These are phyloP conservation scores for Suhomyces ambrosiae DNA, from an alignment of 1,139 yeast genomes.

Conservation along the genomic window DNA sequence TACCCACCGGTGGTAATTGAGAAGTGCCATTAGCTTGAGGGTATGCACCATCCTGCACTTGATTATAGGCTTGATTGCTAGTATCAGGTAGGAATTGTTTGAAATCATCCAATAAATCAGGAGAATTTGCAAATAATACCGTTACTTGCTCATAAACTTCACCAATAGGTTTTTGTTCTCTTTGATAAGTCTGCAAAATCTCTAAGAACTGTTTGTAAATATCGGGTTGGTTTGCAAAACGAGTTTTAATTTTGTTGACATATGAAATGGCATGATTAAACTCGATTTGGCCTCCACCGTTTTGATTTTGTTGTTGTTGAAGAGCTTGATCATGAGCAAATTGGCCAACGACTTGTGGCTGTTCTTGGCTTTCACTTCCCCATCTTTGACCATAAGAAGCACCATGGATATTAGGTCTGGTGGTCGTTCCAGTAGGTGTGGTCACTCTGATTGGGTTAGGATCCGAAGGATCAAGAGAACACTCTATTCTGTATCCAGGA, in stretches of 20 bases:
- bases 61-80: slow-evolving; percentile 41
- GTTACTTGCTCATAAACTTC: slow-evolving; percentile 96
- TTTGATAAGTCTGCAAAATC: slow-evolving; percentile 91
- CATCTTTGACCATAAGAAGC: slow-evolving; percentile 29
- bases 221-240: slow-evolving; percentile 94
- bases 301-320: slow-evolving; percentile 20
- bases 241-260: slow-evolving; percentile 91
- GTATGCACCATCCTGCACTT: slow-evolving; percentile 21
- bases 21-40: slow-evolving; percentile 31
- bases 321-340: slow-evolving; percentile 34
- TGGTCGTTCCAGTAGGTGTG: slow-evolving; percentile 90
- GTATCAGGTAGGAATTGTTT: slow-evolving; percentile 94
- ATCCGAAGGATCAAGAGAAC: slow-evolving; percentile 86
- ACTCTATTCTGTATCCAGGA: slow-evolving; percentile 93
- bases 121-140: slow-evolving; percentile 84
- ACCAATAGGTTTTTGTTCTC: slow-evolving; percentile 92
- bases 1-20: slow-evolving; percentile 94
- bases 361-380: slow-evolving; percentile 25
- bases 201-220: slow-evolving; percentile 93
- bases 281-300: slow-evolving; percentile 80
- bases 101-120: slow-evolving; percentile 91
- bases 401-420: slow-evolving; percentile 54
- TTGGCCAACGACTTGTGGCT: slow-evolving; percentile 20
- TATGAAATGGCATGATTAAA: slow-evolving; percentile 96
- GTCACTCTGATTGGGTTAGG: slow-evolving; percentile 93